Conservation (phyloP, 2,329 filamentous ascomycete genomes). For the Fusarium clavum region DNA sequence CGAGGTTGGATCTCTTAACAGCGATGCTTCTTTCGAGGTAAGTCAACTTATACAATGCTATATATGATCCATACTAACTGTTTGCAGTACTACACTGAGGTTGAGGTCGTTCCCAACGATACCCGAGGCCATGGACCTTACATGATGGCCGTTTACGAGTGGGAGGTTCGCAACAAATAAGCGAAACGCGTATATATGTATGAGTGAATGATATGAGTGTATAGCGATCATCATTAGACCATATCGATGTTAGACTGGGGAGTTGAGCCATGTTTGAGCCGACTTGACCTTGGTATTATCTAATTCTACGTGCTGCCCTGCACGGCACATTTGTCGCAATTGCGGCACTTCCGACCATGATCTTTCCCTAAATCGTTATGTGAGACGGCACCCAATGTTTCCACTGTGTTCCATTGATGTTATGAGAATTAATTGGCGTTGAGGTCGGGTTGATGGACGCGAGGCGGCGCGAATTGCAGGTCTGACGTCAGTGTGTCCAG, state of each 20-base stretch:
- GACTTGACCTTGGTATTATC: neutral
- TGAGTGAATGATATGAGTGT: neutral
- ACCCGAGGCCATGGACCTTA: slow-evolving; percentile 48
- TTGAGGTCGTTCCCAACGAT: slow-evolving; percentile 45
- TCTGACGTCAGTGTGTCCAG: neutral
- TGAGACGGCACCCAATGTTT: neutral
- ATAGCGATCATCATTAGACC: slow-evolving; percentile 8
- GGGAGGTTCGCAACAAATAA: slow-evolving; percentile 39
- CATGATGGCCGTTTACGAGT: slow-evolving; percentile 47
- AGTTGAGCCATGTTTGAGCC: neutral
- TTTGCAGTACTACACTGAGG: slow-evolving; percentile 45
- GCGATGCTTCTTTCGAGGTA: slow-evolving; percentile 63
- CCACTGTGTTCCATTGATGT: accelerated
- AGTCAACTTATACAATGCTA: slow-evolving; percentile 16
- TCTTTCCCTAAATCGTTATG: accelerated
- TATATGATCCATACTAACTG: neutral
- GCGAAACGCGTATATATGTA: neutral
- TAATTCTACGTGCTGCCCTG: neutral
- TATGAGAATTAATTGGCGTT: neutral
- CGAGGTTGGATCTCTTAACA: slow-evolving; percentile 62
- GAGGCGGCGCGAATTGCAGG: neutral
- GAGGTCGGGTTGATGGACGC: neutral
- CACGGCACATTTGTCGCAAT: neutral
- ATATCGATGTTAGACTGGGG: slow-evolving; percentile 1
- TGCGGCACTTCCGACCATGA: accelerated